Base-by-base conservation (phyloP, 768 basidiomycete species). In the Lactifluus volemus region DNA sequence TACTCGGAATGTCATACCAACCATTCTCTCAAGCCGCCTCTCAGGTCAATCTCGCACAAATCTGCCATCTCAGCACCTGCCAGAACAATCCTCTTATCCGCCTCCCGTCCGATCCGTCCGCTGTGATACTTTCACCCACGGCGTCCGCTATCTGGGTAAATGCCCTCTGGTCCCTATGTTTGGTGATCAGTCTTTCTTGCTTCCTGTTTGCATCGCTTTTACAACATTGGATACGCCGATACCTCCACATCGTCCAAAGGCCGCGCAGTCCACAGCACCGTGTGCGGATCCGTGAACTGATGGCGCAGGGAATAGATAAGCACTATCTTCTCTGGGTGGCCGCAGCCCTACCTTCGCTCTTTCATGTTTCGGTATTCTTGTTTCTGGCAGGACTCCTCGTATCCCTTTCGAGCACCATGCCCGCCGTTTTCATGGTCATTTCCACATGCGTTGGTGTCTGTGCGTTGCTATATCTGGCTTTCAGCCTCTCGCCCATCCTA, bases 141-240 rank as follows among this genome's bases (percentile, higher is more conserved):
- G 38, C 25, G 17, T 51, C 34, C n/a, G 7, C 50, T 21, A 17
- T 51, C n/a, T 51, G 50, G 45, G n/a, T 47, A 2, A 29, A 48
- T 29, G 4, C 14, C 8, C 32, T 53, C 30, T 59, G 51, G 58
- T 59, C 48, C 5, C 25, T 52, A 21, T 53, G 58, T 49, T 30
- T 59, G 8, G 45, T 59, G 12, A 25, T 59, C 30, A 59, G 25
- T 15, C 52, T 59, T 1, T 1, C 36, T 12, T 48, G 34, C 1
- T 36, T 45, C 15, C 44, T 59, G 12, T 39, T 53, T 19, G 58
- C 51, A 2, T 53, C 58, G 25, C 17, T 59, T 25, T 17, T 59
- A 9, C 58, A 59, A 53, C 51, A 53, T 10, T 59, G 58, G 58
- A 25, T 21, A 25, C 45, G 52, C 29, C 25, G 11, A 53, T 59